A percentile compares a stretch with the other conserved stretches of the same genome.
Conservation (phyloP, 495 filamentous ascomycete genomes). For the Aspergillus campestris region DNA sequence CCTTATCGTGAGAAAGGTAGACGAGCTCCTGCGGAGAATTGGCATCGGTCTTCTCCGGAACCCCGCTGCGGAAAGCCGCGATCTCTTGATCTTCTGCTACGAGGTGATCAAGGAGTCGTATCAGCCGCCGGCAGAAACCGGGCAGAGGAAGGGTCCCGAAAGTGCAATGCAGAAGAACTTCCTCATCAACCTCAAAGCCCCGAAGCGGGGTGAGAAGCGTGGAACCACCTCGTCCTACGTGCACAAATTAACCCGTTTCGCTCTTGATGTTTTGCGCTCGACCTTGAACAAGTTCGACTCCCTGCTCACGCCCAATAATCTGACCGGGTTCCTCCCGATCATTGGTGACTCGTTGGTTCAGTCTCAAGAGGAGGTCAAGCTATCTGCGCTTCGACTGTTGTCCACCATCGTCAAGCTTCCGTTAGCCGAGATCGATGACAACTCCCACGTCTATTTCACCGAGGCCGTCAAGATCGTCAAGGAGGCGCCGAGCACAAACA, state of each 20-base stretch:
- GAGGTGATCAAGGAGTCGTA: constrained; percentile 86
- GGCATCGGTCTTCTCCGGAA: constrained; percentile 76
- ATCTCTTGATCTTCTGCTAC: constrained; percentile 86
- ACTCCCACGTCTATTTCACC: constrained; percentile 67
- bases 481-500: constrained; percentile 63
- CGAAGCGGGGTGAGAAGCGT: constrained; percentile 54
- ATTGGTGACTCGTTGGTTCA: constrained; percentile 78
- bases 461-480: constrained; percentile 77
- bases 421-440: constrained; percentile 57
- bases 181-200: constrained; percentile 63
- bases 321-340: constrained; percentile 78
- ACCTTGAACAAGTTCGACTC: constrained; percentile 72
- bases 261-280: constrained; percentile 74
- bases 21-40: constrained; percentile 80
- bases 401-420: constrained; percentile 80
- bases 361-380: constrained; percentile 81
- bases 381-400: constrained; percentile 74
- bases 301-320: constrained; percentile 67
- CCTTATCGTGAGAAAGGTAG: constrained; percentile 74
- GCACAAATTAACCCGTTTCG: constrained; percentile 78
- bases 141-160: constrained; percentile 30
- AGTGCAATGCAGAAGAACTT: constrained; percentile 61
- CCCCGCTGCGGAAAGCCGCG: constrained; percentile 59
- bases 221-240: constrained; percentile 64
- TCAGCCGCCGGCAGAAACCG: constrained; percentile 30